A percentile compares a stretch with the other conserved stretches of the same genome.
These are phyloP conservation scores for Stephanodiscus minutulus DNA, from an alignment of 108 stramenopile species.

Conservation along the genomic window DNA sequence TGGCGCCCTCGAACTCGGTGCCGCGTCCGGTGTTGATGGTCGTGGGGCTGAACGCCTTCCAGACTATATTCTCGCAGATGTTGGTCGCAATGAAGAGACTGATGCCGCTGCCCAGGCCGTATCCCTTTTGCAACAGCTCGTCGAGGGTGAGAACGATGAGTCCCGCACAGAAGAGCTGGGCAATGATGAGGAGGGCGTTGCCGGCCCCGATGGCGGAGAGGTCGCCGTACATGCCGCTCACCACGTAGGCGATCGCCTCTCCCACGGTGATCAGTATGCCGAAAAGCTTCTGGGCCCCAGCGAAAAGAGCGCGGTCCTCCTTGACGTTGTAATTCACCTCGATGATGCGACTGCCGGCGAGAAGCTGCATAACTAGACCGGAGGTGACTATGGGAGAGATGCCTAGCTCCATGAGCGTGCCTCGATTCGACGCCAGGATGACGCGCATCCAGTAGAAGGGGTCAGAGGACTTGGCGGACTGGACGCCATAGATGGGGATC, in stretches of 20 bases:
- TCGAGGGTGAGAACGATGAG: slow-evolving; percentile 98
- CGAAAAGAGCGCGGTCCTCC: slow-evolving; percentile 97
- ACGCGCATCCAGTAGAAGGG: slow-evolving; percentile 99
- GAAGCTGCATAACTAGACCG: slow-evolving; percentile 94
- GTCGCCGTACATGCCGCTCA: slow-evolving; percentile 98
- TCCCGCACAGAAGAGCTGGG: slow-evolving; percentile 97
- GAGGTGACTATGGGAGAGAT: slow-evolving; percentile 97
- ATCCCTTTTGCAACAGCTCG: slow-evolving; percentile 99
- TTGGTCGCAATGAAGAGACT: slow-evolving; percentile 99
- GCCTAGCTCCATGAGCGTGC: slow-evolving; percentile 99
- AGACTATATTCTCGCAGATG: slow-evolving; percentile 98
- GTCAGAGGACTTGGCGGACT: slow-evolving; percentile 96
- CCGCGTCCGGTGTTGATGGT: slow-evolving; percentile 99
- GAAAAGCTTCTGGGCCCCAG: slow-evolving; percentile 99
- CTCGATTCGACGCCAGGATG: slow-evolving; percentile 99
- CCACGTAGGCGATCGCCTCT: slow-evolving; percentile 99
- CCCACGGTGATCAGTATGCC: slow-evolving; percentile 98
- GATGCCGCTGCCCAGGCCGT: slow-evolving; percentile 97
- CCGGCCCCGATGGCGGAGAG: slow-evolving; percentile 94
- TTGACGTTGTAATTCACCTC: slow-evolving; percentile 98
- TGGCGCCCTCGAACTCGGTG: slow-evolving; percentile 99
- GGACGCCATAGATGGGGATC: slow-evolving; percentile 99
- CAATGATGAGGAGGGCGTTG: slow-evolving; percentile 97
- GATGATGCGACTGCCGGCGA: slow-evolving; percentile 96
- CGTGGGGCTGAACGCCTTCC: slow-evolving; percentile 99